Evolutionary conservation across 257 asterid species (phyloP).

Genomic region (Solanum microdontum): DNA sequence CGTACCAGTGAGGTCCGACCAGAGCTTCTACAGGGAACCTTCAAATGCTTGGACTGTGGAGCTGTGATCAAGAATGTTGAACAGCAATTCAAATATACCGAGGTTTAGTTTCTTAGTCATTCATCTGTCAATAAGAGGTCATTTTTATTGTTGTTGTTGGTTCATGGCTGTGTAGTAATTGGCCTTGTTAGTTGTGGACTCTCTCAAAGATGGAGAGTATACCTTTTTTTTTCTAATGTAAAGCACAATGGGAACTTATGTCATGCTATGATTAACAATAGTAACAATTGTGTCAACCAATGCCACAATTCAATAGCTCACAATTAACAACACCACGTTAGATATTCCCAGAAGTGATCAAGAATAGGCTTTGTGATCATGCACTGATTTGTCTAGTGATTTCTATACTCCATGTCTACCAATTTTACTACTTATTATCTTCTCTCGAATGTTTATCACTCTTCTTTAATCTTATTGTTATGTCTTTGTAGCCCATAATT

Average conservation of each 20-base stretch:
- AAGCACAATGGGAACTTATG: not conserved
- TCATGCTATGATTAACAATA: not conserved
- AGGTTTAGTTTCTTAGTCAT: slow-evolving; percentile 35
- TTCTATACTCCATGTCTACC: not conserved
- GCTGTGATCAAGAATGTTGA: slow-evolving; percentile 61
- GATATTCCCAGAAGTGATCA: not conserved
- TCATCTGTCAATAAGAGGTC: not conserved
- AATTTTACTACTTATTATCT: not conserved
- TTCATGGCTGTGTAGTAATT: not conserved
- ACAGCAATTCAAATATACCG: slow-evolving; percentile 91
- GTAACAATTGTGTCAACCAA: not conserved
- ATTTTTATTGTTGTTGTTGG: not conserved
- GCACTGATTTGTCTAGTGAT: not conserved
- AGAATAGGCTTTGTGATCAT: not conserved
- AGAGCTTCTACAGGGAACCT: slow-evolving; percentile 80
- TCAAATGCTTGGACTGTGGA: slow-evolving; percentile 92
- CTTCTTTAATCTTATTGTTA: not conserved
- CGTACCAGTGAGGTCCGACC: slow-evolving; percentile 97
- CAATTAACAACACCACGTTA: not conserved
- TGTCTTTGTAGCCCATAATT: slow-evolving; percentile 65
- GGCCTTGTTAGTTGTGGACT: not conserved
- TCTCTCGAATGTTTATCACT: not conserved
- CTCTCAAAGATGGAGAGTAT: not conserved
- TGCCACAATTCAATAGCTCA: not conserved
- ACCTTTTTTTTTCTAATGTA: not conserved